Evolutionary conservation across 495 filamentous ascomycete genomes (phyloP), one percentile per base, ranked within the genome.

Genomic region (Xylaria telfairii): DNA sequence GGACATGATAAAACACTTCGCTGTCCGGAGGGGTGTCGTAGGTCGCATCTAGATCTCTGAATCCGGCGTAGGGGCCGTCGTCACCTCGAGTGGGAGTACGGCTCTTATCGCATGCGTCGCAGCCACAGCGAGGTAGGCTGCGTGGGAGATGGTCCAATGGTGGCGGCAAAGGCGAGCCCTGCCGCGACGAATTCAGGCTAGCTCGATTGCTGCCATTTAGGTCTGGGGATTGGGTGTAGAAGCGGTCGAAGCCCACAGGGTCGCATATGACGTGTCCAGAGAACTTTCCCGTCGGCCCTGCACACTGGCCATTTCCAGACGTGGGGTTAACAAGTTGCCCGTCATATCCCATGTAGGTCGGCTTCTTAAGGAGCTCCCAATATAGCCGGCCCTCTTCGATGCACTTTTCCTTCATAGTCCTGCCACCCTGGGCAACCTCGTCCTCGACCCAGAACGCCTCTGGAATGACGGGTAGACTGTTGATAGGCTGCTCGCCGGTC

Each of bases 321-420:
- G 24, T n/a, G 28, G 71, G 51, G 32, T 63, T 71, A 32, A 73
- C 68, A 41, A 79, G 57, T 47, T 37, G 44, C 13, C 79, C 79
- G 12, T 80, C 71, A 26, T 81, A 80, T 24, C 80, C 75, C 61
- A 71, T 78, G 54, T 81, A 79, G n/a, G 72, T 71, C 0, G 79
- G 79, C 60, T 73, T 66, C 70, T 80, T 78, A 2, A 76, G 60
- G 9, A 81, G 71, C 42, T 80, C 79, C 79, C 79, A 81, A 69
- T 80, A 80, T 21, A 73, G 60, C 70, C 71, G 70, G 46, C 79
- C 79, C 19, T 77, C 72, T 42, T 64, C 67, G 46, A 77, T 60
- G 19, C 72, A 73, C 42, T 73, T 73, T 72, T 80, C 72, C 26
- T 67, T 69, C 44, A 74, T 71, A 5, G 67, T 32, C 26, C 42